Base-by-base conservation (phyloP, 1,284 basidiomycete species). In the Irpex sp. region DNA sequence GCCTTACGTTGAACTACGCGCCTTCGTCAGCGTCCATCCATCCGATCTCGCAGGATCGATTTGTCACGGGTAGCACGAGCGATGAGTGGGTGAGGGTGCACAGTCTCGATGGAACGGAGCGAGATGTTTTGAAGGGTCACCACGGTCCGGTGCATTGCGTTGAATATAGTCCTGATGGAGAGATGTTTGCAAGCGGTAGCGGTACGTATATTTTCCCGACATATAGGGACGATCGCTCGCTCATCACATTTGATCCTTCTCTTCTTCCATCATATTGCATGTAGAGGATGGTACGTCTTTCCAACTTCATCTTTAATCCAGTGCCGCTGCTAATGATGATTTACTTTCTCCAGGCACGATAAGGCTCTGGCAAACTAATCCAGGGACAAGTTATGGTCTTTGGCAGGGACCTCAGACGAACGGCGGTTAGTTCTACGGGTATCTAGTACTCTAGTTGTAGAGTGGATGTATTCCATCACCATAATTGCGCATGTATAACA, bases 81-180 rank as follows among this genome's bases (percentile, higher is more conserved):
- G 97, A 99, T 75, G 95, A 97, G 67, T 99, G 97, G 97, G 95
- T 99, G 21, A 83, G 97, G 50, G 88, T 98, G 37, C 96, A 98
- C 73, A 92, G 93, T 50, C 88, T 95, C 70, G 86, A 90, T n/a
- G 97, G 94, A 1, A 85, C 89, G 72, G 95, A 98, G 78, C 79
- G 86, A 66, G 97, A 98, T 65, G 86, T 98, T 61, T 84, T 97
- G 69, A 98, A 98, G 76, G 97, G 97, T 5, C 97, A 99, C 74
- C 97, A 99, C 74, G 97, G 97, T 13, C 96, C 97, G 11, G 97
- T 97, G 9, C 94, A 97, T 70, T 94, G 92, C 64, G 92, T 97
- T 49, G 90, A 92, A 68, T 99, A 92, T 78, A 93, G 91, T 72
- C 97, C 97, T 0, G 97, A 99, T 74, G 97, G 97, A n/a, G 96